Evolutionary conservation across 306 rosid genomes (phyloP).

Genomic region (Lablab purpureus): DNA sequence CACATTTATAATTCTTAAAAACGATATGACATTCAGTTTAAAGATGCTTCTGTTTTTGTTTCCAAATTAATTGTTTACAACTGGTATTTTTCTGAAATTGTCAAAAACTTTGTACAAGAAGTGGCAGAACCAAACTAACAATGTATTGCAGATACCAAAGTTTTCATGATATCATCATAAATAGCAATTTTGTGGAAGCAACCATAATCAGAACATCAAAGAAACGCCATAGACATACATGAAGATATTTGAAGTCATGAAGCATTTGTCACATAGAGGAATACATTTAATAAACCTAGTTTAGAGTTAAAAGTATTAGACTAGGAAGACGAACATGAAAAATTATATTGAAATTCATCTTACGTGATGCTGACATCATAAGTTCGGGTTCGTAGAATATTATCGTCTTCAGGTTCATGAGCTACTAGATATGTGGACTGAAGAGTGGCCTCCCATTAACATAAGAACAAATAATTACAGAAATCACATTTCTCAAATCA

Average conservation of each 20-base stretch:
- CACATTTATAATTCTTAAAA: background rate
- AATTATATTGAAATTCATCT: constrained; percentile 48
- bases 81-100: background rate
- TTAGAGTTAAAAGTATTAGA: constrained; percentile 11
- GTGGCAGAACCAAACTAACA: constrained; percentile 4
- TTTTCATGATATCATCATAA: constrained; percentile 18
- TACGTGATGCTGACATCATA: constrained; percentile 97
- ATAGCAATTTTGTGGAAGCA: constrained; percentile 29
- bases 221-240: constrained; percentile 7
- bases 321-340: constrained; percentile 30
- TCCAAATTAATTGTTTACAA: background rate
- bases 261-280: background rate
- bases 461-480: constrained; percentile 37
- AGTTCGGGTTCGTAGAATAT: constrained; percentile 89
- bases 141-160: background rate
- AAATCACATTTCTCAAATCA: constrained; percentile 42
- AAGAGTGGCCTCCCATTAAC: constrained; percentile 60
- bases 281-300: background rate
- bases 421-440: constrained; percentile 80
- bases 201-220: constrained; percentile 27
- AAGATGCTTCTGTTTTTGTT: background rate
- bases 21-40: background rate
- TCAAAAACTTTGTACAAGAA: background rate
- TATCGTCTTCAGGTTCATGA: constrained; percentile 91
- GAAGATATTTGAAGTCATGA: constrained; percentile 9